Evolutionary conservation across 2,329 filamentous ascomycete species (phyloP), one percentile per base, ranked within the genome.

Genomic region (Fusarium buharicum): DNA sequence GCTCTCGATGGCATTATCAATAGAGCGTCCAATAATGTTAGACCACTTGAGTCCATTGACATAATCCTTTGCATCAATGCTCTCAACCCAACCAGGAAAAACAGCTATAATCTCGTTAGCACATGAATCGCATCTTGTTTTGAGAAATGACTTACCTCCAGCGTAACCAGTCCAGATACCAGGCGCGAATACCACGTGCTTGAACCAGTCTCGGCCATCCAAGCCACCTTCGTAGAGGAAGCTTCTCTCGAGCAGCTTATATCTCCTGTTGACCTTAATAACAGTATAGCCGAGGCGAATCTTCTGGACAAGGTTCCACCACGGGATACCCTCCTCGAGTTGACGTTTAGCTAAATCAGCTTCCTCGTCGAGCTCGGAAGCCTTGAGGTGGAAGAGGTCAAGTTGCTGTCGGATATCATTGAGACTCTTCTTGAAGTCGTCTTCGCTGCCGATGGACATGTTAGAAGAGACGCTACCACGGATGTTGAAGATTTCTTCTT

Each of bases 131-230:
- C 16, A 4, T 9, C 20, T 17, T 12, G 28, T 12, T 10, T 6
- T 2, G 4, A 43, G 8, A 9, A 14, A 31, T 44, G 13, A 78
- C 83, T 76, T 70, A 88, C 86, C 85, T 71, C 93, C 93, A 0
- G 92, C 81, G 75, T 97, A 97, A 0, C 93, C 93, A 0, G 92
- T 97, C 92, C 93, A 96, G 43, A 94, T 75, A 0, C 93, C 93
- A 0, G 93, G 93, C 1, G 93, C 93, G 76, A 96, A 97, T 1
- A 97, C 90, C 3, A 97, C 90, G 71, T 97, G 94, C 79, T 97
- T 97, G 80, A 94, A 98, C 93, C 93, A 97, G 20, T 81, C 80
- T 57, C 94, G 81, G 1, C 87, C 86, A 73, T 97, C 93, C 17
- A 98, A 77, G 1, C 94, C 94, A 4, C 84, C 81, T 5, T 86